A percentile compares a stretch with the other conserved stretches of the same genome.
These are phyloP conservation scores for Penicillium verrucosum DNA, from an alignment of 2,329 filamentous ascomycete genomes.

Conservation along the genomic window DNA sequence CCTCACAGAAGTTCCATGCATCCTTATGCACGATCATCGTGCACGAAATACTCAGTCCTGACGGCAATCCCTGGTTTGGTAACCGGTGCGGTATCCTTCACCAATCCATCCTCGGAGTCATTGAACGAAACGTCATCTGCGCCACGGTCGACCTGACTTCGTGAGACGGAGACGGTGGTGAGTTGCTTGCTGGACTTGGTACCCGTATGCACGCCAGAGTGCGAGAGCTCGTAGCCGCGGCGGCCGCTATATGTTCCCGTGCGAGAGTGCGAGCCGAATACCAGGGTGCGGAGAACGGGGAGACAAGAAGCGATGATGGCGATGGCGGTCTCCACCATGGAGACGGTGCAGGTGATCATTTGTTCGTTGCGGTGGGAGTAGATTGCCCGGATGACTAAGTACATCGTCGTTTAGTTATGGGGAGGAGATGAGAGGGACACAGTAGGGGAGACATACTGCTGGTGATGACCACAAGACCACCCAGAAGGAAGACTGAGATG, in stretches of 20 bases:
- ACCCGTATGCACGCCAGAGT: conserved; percentile 7
- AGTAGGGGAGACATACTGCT: conserved; percentile 16
- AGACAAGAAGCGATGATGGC: conserved; percentile 21
- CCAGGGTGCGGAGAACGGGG: conserved; percentile 21
- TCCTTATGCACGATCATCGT: background rate
- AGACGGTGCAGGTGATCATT: conserved; percentile 27
- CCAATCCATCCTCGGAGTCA: conserved; percentile 21
- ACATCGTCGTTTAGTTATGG: background rate
- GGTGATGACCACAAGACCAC: conserved; percentile 1
- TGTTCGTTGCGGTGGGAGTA: conserved; percentile 21
- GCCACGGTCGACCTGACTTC: background rate
- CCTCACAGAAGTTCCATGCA: background rate
- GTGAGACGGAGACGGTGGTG: conserved; percentile 13
- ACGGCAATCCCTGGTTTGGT: conserved; percentile 17
- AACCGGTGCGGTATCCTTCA: conserved; percentile 5
- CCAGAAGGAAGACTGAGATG: background rate
- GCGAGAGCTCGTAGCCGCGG: conserved; percentile 20
- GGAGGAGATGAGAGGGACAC: background rate
- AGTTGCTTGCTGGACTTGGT: background rate
- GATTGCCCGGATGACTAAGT: conserved; percentile 21
- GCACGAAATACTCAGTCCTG: conserved; percentile 16
- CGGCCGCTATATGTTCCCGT: conserved; percentile 19
- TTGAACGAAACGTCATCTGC: conserved; percentile 14
- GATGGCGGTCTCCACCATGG: conserved; percentile 24
- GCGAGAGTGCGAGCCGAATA: conserved; percentile 24